Evolutionary conservation across 2,329 filamentous ascomycete species (phyloP).

Genomic region (Blumeria graminis): DNA sequence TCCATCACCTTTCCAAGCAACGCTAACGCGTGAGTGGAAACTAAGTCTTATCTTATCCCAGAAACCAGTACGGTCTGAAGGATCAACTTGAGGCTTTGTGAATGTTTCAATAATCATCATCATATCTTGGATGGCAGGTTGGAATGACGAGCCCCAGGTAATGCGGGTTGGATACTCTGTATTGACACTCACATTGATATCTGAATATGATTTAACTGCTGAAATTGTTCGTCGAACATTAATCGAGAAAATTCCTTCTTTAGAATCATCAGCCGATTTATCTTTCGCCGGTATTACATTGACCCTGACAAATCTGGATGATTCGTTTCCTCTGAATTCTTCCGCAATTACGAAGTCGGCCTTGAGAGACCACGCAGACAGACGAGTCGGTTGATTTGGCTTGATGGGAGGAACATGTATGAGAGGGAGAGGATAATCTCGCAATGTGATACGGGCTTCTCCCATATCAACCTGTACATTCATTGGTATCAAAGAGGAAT

Average conservation of each 20-base stretch:
- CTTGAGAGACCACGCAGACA: conserved; percentile 61
- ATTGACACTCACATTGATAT: conserved; percentile 80
- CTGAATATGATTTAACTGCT: conserved; percentile 87
- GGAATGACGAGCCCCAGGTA: conserved; percentile 93
- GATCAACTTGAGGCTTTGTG: conserved; percentile 83
- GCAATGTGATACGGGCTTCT: conserved; percentile 61
- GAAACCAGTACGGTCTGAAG: conserved; percentile 83
- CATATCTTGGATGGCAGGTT: conserved; percentile 95
- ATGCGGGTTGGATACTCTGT: conserved; percentile 78
- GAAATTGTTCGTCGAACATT: conserved; percentile 79
- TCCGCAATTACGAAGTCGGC: conserved; percentile 92
- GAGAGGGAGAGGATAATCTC: conserved; percentile 83
- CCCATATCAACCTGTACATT: conserved; percentile 74
- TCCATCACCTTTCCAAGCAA: conserved; percentile 85
- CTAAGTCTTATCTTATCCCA: conserved; percentile 95
- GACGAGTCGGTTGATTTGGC: conserved; percentile 49
- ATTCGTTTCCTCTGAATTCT: conserved; percentile 63
- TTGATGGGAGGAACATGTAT: conserved; percentile 73
- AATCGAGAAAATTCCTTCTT: conserved; percentile 48
- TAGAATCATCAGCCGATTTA: conserved; percentile 27
- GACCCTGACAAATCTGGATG: conserved; percentile 56
- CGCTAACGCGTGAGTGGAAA: conserved; percentile 74
- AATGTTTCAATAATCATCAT: conserved; percentile 99
- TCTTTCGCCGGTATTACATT: conserved; percentile 53
- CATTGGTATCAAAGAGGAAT: conserved; percentile 74